Evolutionary conservation across 257 asterid genomes (phyloP).

Genomic region (Solanum chaucha): DNA sequence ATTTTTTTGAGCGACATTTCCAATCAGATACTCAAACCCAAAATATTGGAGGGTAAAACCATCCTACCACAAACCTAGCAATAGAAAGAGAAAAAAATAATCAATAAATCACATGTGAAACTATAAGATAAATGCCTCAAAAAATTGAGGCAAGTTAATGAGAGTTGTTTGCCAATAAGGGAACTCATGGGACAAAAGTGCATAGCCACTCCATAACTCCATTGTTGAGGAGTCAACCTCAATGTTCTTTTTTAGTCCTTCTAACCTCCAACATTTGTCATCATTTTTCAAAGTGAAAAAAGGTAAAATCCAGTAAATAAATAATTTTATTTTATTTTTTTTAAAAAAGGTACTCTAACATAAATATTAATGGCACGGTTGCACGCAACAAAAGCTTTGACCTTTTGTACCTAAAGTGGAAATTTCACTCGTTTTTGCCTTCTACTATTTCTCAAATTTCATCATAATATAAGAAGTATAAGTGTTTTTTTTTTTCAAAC

Average conservation of each 20-base stretch:
- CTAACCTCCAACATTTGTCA: conserved; percentile 45
- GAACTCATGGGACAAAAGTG: conserved; percentile 59
- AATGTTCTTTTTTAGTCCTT: conserved; percentile 35
- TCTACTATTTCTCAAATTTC: background rate
- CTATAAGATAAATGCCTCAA: conserved; percentile 17
- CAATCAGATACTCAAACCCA: background rate
- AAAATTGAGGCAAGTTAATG: conserved; percentile 31
- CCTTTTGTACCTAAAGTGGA: conserved; percentile 21
- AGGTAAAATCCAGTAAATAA: conserved; percentile 1
- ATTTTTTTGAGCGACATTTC: accelerated
- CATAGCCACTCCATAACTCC: conserved; percentile 30
- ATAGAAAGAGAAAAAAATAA: background rate
- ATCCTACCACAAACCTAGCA: background rate
- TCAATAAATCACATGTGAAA: conserved; percentile 25
- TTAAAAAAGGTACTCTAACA: background rate
- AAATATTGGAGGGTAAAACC: background rate
- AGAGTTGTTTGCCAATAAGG: conserved; percentile 47
- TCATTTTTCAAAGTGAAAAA: conserved; percentile 25
- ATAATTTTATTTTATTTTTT: background rate
- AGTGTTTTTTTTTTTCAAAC: background rate
- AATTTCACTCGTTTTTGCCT: background rate
- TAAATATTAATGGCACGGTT: conserved; percentile 27
- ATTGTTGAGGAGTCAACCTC: conserved; percentile 75
- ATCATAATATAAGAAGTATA: background rate
- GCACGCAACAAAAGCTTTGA: conserved; percentile 69